A percentile compares a stretch with the other conserved stretches of the same genome.
Evolutionary conservation across 352 stramenopile genomes (phyloP).

Genomic region (Phytophthora sojae): DNA sequence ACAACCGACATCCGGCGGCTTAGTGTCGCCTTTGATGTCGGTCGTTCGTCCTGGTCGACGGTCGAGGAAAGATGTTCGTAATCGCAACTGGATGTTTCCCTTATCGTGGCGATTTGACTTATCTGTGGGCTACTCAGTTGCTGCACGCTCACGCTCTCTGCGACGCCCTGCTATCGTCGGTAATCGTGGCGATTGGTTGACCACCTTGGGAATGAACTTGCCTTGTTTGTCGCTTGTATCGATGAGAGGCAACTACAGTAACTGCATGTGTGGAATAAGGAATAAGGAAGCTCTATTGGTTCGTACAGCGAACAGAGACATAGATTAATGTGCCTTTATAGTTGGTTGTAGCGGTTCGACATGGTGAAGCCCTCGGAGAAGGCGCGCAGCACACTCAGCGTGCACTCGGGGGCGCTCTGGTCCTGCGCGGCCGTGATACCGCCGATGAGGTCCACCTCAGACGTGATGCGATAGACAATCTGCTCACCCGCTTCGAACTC

Average conservation of each 20-base stretch:
- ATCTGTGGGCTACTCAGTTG: not conserved
- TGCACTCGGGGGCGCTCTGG: constrained; percentile 31
- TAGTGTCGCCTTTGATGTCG: not conserved
- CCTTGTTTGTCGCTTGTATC: not conserved
- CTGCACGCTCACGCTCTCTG: not conserved
- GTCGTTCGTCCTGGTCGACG: too few species aligned
- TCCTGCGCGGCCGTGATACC: constrained; percentile 29
- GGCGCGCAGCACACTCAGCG: constrained; percentile 30
- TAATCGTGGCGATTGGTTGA: not conserved
- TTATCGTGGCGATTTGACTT: not conserved
- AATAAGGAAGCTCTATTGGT: too few species aligned
- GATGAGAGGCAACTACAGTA: not conserved
- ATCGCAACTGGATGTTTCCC: not conserved
- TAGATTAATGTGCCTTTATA: not conserved
- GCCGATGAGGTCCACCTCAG: constrained; percentile 54
- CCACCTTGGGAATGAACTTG: not conserved
- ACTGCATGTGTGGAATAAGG: not conserved
- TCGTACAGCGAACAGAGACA: not conserved
- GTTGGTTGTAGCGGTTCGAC: constrained; percentile 19
- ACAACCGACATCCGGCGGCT: not conserved
- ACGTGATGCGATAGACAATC: constrained; percentile 50
- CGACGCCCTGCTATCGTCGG: not conserved
- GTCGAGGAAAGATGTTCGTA: too few species aligned
- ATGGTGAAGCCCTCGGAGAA: constrained; percentile 32
- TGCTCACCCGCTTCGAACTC: constrained; percentile 42